These are phyloP conservation scores for Podila verticillata DNA, from an alignment of 192 early-diverging fungal species.

Conservation along the genomic window DNA sequence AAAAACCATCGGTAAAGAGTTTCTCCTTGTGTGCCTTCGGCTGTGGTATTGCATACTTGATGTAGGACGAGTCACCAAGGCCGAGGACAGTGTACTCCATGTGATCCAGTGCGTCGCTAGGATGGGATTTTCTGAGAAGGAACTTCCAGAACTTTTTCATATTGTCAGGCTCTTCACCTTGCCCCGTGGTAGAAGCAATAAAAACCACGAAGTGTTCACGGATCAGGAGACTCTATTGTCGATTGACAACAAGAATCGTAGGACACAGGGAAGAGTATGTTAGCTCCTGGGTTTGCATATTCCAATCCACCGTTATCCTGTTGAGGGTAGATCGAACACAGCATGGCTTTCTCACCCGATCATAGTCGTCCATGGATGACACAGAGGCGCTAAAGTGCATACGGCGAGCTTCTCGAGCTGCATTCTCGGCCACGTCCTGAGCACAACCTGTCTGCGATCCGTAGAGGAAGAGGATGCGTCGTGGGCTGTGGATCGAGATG, in stretches of 20 bases:
- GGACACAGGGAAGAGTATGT: neutral
- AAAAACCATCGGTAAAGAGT: neutral
- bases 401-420: conserved; percentile 80
- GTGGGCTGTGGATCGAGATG: conserved; percentile 35
- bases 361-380: conserved; percentile 82
- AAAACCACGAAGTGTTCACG: conserved; percentile 78
- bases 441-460: conserved; percentile 95
- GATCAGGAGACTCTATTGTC: conserved; percentile 60
- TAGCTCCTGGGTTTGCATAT: neutral
- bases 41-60: conserved; percentile 62
- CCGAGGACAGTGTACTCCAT: conserved; percentile 91
- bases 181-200: conserved; percentile 93
- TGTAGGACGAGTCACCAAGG: conserved; percentile 94
- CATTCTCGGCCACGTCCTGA: conserved; percentile 88
- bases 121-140: conserved; percentile 83
- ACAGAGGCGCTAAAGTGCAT: conserved; percentile 74
- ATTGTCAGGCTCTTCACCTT: conserved; percentile 91
- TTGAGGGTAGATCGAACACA: neutral
- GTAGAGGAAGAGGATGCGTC: conserved; percentile 80
- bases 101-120: conserved; percentile 69
- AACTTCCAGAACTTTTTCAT: conserved; percentile 96
- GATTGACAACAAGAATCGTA: conserved; percentile 1
- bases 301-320: neutral
- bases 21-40: neutral
- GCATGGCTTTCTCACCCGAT: conserved; percentile 54